Evolutionary conservation across 352 stramenopile species (phyloP).

Genomic region (Blastocystis sp.): DNA sequence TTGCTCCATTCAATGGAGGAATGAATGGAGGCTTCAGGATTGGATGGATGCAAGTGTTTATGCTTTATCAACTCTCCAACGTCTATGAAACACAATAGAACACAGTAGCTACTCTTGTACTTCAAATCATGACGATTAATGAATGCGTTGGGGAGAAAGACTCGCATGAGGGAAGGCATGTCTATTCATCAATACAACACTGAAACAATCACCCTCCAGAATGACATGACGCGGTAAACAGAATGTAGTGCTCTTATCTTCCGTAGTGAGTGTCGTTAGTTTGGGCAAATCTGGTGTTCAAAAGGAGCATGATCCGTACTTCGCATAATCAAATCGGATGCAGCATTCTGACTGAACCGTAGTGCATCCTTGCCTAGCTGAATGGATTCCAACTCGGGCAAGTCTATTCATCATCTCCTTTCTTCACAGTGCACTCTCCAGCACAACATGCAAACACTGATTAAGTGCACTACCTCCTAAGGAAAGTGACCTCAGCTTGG

Average conservation of each 20-base stretch:
- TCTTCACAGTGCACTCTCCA: background rate
- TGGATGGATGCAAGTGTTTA: too few species aligned
- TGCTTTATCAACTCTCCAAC: too few species aligned
- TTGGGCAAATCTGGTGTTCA: background rate
- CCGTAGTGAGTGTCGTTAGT: conserved; percentile 1
- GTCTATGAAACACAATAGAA: too few species aligned
- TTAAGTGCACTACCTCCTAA: background rate
- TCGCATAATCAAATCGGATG: background rate
- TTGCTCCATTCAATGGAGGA: too few species aligned
- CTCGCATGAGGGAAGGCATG: background rate
- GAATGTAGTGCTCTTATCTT: background rate
- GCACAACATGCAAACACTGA: background rate
- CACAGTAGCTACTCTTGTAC: too few species aligned
- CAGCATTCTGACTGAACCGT: background rate
- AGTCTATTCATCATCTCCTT: background rate
- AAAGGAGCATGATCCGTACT: background rate
- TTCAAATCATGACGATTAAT: background rate
- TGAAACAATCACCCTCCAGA: background rate
- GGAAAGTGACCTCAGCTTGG: background rate
- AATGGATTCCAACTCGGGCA: background rate
- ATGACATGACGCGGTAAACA: background rate
- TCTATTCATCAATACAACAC: background rate
- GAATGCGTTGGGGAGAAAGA: background rate
- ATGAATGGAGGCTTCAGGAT: too few species aligned
- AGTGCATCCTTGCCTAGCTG: background rate